Evolutionary conservation across 495 filamentous ascomycete species (phyloP), one percentile per base, ranked within the genome.

Genomic region (Amorphotheca resinae): DNA sequence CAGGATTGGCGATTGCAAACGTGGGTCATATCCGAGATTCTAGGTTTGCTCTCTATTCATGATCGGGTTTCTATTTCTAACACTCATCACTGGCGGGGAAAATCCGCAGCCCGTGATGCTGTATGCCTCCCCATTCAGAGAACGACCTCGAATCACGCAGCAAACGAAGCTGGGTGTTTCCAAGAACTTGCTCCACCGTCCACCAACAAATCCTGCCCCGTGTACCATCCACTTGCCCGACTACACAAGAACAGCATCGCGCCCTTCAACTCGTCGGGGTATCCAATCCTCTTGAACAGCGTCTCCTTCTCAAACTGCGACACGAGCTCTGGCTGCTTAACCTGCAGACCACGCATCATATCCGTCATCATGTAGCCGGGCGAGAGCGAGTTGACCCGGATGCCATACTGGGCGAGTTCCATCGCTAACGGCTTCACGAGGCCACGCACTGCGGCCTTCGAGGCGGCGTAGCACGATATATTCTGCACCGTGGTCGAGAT

Each of bases 401-500:
- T 76, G 0, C 86, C 84, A 50, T 77, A 67, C 4, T 69, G 59
- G 3, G 79, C 73, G 85, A 84, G 93, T 60, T 91, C 84, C 46
- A 93, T 93, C 20, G 79, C 79, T 30, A 94, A 67, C 12, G 80
- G 76, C 57, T 93, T 93, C 26, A 86, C 93, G 42, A 94, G 59
- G 60, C 89, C 83, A 16, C 74, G 74, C 1, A 95, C 74, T 2
- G 80, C 88, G 20, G 84, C 87, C 61, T 94, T 94, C 50, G 75
- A 77, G 0, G 88, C 87, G n/a, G 85, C 80, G 60, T 94, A 94
- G 2, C 38, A 6, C 7, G 7, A 7, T 6, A 30, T 30, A 12
- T 30, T 30, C 26, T 30, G 26, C 12, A 12, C 26, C 12, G 26
- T 7, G 26, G 7, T 30, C 7, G 26, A 6, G 26, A 30, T 30